Percentiles rank a stretch among this genome's conserved stretches.
These are phyloP conservation scores for Dispira parvispora DNA, from an alignment of 192 early-diverging fungal genomes.

Conservation along the genomic window DNA sequence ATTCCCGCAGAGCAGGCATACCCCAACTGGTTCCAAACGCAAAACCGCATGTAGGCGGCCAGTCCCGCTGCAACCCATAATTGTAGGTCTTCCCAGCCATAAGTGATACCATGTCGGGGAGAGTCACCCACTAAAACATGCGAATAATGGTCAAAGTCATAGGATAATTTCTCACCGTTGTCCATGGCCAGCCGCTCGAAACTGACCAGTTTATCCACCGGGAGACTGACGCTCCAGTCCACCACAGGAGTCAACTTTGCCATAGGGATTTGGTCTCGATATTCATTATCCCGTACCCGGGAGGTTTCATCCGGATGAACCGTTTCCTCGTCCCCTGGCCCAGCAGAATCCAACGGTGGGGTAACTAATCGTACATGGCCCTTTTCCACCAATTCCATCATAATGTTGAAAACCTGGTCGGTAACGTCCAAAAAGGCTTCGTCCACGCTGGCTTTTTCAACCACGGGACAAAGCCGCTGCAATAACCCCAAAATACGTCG, in stretches of 20 bases:
- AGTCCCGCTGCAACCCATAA: conserved; percentile 55
- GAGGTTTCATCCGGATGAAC: too few relatives aligned
- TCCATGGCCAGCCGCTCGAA: too few relatives aligned
- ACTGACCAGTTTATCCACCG: too few relatives aligned
- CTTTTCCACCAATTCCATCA: conserved; percentile 27
- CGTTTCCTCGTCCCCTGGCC: too few relatives aligned
- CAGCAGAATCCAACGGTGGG: conserved; percentile 11
- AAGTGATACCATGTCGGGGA: neutral
- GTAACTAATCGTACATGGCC: conserved; percentile 19
- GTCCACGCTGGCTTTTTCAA: conserved; percentile 64
- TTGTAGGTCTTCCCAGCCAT: conserved; percentile 61
- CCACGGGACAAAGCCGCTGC: conserved; percentile 30
- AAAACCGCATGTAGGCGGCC: conserved; percentile 39
- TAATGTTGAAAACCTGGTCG: conserved; percentile 35
- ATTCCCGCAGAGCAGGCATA: conserved; percentile 29
- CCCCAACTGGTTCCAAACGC: neutral
- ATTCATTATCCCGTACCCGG: too few relatives aligned
- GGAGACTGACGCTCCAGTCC: too few relatives aligned
- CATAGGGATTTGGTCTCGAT: too few relatives aligned
- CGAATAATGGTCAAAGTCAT: too few relatives aligned
- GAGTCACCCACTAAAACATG: too few relatives aligned
- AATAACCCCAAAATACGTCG: conserved; percentile 57
- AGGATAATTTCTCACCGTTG: too few relatives aligned
- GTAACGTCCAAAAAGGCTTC: conserved; percentile 84
- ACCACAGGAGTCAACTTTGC: too few relatives aligned